These are phyloP conservation scores for Vanrija humicola DNA, from an alignment of 1,284 basidiomycete genomes.

Conservation along the genomic window DNA sequence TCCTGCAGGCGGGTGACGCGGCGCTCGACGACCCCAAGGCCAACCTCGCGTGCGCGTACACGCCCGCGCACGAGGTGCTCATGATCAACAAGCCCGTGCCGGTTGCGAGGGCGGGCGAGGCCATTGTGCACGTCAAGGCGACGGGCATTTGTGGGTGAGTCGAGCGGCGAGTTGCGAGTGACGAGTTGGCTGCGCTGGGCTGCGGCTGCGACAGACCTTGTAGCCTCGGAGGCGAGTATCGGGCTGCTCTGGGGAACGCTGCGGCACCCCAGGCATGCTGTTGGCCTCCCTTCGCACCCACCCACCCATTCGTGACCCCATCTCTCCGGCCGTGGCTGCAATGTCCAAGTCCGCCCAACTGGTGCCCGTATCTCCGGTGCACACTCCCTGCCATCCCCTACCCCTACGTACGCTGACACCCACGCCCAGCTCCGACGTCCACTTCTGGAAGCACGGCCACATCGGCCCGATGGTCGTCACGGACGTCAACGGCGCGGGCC, in stretches of 20 bases:
- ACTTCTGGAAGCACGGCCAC: conserved; percentile 29
- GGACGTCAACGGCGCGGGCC: conserved; percentile 43
- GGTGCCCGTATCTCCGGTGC: no score
- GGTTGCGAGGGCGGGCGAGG: conserved; percentile 45
- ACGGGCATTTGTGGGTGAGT: conserved; percentile 53
- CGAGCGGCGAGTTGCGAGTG: neutral
- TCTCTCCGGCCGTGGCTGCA: no score
- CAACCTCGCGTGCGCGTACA: conserved; percentile 49
- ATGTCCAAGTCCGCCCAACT: no score
- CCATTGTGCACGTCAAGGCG: conserved; percentile 48
- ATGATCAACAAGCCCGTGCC: conserved; percentile 48
- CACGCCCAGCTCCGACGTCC: conserved; percentile 1
- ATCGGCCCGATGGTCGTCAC: conserved; percentile 38
- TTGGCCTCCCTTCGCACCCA: no score
- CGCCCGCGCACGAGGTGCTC: conserved; percentile 47
- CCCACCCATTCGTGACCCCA: no score
- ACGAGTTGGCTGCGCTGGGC: neutral
- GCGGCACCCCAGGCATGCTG: no score
- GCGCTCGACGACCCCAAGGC: conserved; percentile 19
- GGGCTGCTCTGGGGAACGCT: no score
- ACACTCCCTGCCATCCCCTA: no score
- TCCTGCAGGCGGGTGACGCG: conserved; percentile 29
- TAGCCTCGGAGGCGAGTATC: no score
- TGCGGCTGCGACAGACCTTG: no score
- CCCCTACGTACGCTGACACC: no score